phyloP scores from a whole-genome alignment of 2,329 filamentous ascomycete species.

The Pseudogymnoascus destructans region DNA sequence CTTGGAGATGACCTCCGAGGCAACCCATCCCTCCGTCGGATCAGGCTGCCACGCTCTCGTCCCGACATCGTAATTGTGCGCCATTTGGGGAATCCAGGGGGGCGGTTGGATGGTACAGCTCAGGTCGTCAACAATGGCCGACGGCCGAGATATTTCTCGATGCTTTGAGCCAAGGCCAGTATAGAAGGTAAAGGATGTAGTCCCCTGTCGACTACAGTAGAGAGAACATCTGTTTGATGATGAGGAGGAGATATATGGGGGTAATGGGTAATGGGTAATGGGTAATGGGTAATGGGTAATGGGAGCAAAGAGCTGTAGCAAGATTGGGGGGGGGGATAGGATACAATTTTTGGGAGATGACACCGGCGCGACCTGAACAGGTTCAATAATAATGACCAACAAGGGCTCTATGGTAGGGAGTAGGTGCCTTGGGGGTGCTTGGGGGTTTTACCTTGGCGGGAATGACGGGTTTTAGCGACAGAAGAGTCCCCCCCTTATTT shows the following conservation, averaged over 20 bases:
- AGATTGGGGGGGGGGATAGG: neutral
- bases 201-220: slow-evolving; percentile 1
- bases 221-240: slow-evolving; percentile 5
- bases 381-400: slow-evolving; percentile 4
- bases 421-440: neutral
- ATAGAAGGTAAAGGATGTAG: slow-evolving; percentile 2
- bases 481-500: neutral
- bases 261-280: too few species aligned
- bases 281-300: too few species aligned
- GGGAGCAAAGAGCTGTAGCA: neutral
- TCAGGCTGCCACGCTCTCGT: slow-evolving; percentile 98
- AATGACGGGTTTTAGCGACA: neutral
- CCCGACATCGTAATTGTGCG: slow-evolving; percentile 89
- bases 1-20: slow-evolving; percentile 86
- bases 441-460: neutral
- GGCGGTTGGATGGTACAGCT: neutral
- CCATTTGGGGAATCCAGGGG: slow-evolving; percentile 42
- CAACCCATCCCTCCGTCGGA: slow-evolving; percentile 88
- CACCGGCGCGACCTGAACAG: neutral
- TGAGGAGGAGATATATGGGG: neutral
- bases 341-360: neutral
- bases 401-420: neutral
- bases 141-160: neutral
- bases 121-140: slow-evolving; percentile 1
- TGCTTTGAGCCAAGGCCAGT: neutral